Evolutionary conservation across 768 basidiomycete genomes (phyloP).

Genomic region (Sistotremastrum suecicum): DNA sequence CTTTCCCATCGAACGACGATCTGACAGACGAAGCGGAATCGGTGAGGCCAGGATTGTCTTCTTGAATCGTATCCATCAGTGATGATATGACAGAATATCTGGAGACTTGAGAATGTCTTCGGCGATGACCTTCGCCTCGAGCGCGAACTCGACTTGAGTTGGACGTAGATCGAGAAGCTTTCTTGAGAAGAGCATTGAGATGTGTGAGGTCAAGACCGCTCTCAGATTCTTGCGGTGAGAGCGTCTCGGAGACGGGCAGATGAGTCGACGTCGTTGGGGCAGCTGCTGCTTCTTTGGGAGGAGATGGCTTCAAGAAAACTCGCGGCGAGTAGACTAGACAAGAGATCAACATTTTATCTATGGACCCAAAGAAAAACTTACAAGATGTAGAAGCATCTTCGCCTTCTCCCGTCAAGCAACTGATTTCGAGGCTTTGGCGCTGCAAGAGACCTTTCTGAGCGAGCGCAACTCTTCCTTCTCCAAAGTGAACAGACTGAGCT

Average conservation of each 20-base stretch:
- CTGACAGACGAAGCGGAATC: slow-evolving; percentile 26
- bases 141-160: slow-evolving; percentile 26
- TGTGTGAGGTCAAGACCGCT: slow-evolving; percentile 64
- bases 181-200: slow-evolving; percentile 41
- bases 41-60: slow-evolving; percentile 34
- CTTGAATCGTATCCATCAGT: slow-evolving; percentile 69
- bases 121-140: slow-evolving; percentile 55
- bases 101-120: slow-evolving; percentile 50
- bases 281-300: slow-evolving; percentile 53
- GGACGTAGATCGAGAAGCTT: slow-evolving; percentile 36
- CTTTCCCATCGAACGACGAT: slow-evolving; percentile 31
- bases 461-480: slow-evolving; percentile 52
- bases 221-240: slow-evolving; percentile 56
- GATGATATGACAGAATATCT: slow-evolving; percentile 34
- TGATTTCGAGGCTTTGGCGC: slow-evolving; percentile 55
- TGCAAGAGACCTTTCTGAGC: slow-evolving; percentile 49
- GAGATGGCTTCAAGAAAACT: slow-evolving; percentile 55
- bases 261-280: slow-evolving; percentile 29
- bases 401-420: slow-evolving; percentile 47
- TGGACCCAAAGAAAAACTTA: slow-evolving; percentile 20
- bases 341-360: slow-evolving; percentile 6
- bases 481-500: slow-evolving; percentile 47
- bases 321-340: slow-evolving; percentile 30
- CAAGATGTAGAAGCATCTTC: slow-evolving; percentile 43
- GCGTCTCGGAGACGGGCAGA: slow-evolving; percentile 52